These are phyloP conservation scores for Physaria fendleri DNA, from an alignment of 345 rosid species.

Conservation along the genomic window DNA sequence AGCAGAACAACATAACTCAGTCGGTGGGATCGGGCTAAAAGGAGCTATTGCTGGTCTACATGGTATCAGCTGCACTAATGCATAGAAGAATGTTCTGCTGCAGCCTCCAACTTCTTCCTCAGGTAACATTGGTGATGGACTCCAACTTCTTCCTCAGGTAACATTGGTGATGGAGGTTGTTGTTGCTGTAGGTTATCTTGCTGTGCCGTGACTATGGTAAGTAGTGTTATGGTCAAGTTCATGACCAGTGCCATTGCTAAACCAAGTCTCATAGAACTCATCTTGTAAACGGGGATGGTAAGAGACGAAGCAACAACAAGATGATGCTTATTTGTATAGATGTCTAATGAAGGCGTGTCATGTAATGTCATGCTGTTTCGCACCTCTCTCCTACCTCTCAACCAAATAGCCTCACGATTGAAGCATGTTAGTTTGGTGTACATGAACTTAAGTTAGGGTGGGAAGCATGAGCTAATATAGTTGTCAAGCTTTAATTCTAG, in stretches of 20 bases:
- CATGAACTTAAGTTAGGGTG: no score
- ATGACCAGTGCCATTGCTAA: slow-evolving; percentile 4
- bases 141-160: no score
- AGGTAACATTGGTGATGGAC: no score
- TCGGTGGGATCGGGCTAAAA: slow-evolving; percentile 72
- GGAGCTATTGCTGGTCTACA: slow-evolving; percentile 83
- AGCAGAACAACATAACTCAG: slow-evolving; percentile 71
- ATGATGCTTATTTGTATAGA: slow-evolving; percentile 8
- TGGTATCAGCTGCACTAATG: slow-evolving; percentile 80
- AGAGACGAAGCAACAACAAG: not conserved
- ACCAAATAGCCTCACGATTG: slow-evolving; percentile 15
- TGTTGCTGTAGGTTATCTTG: slow-evolving; percentile 21
- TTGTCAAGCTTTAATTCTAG: no score
- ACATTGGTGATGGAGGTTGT: slow-evolving; percentile 27
- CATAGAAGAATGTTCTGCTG: slow-evolving; percentile 67
- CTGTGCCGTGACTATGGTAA: slow-evolving; percentile 25
- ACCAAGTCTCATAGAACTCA: slow-evolving; percentile 4
- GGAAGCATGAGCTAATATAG: no score
- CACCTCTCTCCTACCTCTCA: slow-evolving; percentile 25
- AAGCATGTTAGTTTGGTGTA: no score
- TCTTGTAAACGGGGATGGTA: not conserved
- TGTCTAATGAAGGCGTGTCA: not conserved
- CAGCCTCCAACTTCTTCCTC: slow-evolving; percentile 38
- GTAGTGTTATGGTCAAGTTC: not conserved
- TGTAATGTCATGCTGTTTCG: slow-evolving; percentile 19